Evolutionary conservation across 768 basidiomycete genomes (phyloP).

Genomic region (Lactifluus volemus): DNA sequence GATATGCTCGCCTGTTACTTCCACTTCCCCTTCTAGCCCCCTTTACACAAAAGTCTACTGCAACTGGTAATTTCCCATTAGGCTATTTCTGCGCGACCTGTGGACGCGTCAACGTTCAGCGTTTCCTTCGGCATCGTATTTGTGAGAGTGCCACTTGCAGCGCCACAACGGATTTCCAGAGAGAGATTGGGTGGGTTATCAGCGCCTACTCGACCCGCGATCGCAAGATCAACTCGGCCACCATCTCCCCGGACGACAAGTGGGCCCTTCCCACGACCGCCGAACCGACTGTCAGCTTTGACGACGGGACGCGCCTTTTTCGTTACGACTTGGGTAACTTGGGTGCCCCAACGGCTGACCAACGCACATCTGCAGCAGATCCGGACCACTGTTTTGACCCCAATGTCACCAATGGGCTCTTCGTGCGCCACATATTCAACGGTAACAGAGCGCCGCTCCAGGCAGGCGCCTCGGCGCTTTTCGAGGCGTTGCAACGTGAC

Average conservation of each 20-base stretch:
- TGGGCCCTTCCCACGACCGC: slow-evolving; percentile 4
- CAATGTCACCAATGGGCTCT: neutral
- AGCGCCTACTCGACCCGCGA: slow-evolving; percentile 6
- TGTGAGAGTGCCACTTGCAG: slow-evolving; percentile 3
- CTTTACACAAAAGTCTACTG: slow-evolving; percentile 13
- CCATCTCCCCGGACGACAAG: slow-evolving; percentile 10
- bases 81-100: slow-evolving; percentile 15
- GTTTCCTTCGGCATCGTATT: slow-evolving; percentile 14
- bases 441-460: slow-evolving; percentile 7
- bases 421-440: slow-evolving; percentile 18
- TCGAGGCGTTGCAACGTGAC: slow-evolving; percentile 15
- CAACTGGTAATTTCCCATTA: slow-evolving; percentile 8
- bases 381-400: neutral
- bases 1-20: neutral
- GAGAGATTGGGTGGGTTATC: slow-evolving; percentile 11
- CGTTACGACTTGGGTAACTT: neutral
- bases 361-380: neutral
- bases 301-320: slow-evolving; percentile 5
- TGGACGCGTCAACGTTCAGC: slow-evolving; percentile 17
- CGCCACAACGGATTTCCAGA: neutral
- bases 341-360: neutral
- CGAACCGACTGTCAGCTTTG: neutral
- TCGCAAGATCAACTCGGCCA: slow-evolving; percentile 7
- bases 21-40: slow-evolving; percentile 18
- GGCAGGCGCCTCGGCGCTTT: slow-evolving; percentile 8